Conservation (phyloP, 1,284 basidiomycete genomes). For the Ustilago loliicola region DNA sequence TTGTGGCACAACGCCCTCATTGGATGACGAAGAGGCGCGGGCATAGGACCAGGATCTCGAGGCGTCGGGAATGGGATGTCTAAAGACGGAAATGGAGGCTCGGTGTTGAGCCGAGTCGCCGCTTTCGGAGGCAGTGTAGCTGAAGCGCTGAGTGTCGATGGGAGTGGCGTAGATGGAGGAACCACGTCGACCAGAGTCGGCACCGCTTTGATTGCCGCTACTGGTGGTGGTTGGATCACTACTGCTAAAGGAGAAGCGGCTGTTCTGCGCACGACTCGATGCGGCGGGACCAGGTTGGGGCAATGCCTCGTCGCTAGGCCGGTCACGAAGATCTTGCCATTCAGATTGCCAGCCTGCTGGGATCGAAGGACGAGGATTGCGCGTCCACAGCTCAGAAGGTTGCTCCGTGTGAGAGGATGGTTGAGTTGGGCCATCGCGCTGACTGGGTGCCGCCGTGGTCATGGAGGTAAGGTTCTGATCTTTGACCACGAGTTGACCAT, state of each 20-base stretch:
- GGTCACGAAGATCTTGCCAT: conserved; percentile 21
- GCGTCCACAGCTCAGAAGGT: neutral
- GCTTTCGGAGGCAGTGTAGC: conserved; percentile 9
- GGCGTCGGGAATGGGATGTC: neutral
- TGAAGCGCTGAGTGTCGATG: neutral
- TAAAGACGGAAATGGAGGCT: conserved; percentile 2
- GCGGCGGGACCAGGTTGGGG: neutral
- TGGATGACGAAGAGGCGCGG: neutral
- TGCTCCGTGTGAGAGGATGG: neutral
- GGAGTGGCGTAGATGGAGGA: conserved; percentile 14
- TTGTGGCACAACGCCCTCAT: neutral
- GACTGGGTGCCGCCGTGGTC: neutral
- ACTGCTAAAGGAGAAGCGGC: conserved; percentile 29
- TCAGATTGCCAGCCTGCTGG: conserved; percentile 22
- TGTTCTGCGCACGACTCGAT: neutral
- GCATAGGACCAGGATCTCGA: neutral
- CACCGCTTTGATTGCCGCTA: conserved; percentile 10
- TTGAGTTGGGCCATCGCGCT: neutral
- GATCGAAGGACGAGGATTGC: neutral
- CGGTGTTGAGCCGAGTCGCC: conserved; percentile 7
- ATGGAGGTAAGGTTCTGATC: neutral
- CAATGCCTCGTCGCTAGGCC: conserved; percentile 2
- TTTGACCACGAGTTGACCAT: neutral
- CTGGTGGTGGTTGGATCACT: conserved; percentile 12
- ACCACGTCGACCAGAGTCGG: neutral